Evolutionary conservation across 148 eudicot genomes (phyloP), one percentile per base, ranked within the genome.

Genomic region (Simmondsia chinensis): DNA sequence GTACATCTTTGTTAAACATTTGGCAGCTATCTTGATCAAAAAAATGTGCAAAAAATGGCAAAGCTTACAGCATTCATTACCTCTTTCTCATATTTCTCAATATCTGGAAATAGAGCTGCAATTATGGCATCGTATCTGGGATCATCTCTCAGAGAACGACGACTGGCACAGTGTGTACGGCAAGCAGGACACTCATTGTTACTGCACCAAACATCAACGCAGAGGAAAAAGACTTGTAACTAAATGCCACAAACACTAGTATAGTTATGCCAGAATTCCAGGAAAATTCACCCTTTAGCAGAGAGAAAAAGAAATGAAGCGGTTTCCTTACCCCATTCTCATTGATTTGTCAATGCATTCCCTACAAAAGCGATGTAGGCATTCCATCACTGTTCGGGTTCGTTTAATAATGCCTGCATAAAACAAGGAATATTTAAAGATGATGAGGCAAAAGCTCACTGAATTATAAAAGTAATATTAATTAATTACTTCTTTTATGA

Each of bases 281-380:
- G n/a, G n/a, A n/a, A n/a, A n/a, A n/a, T n/a, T n/a, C n/a, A n/a
- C n/a, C n/a, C 9, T 40, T n/a, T 22, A 52, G 2, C 15, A 10
- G 29, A 39, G 6, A 22, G 11, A 25, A 20, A 29, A n/a, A n/a
- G n/a, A 19, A 29, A 18, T 33, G 21, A 63, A 41, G 21, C 23
- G 35, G 50, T 12, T 39, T 8, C 10, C 63, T 48, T 65, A 80
- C 94, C 94, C 94, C 40, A 83, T 63, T 33, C 94, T 77, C 87
- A 83, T 83, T 28, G 94, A 80, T 64, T 83, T 83, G 82, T 83
- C 94, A 33, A 83, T 83, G 68, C 94, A 83, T 39, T 79, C 87
- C 48, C 87, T 68, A 65, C 94, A 83, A 59, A 83, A 83, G 16
- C 94, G 83, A 50, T 83, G 94, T 44, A 83, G 55, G 43, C 94